Percentiles rank a stretch among this genome's conserved stretches.
phyloP scores from a whole-genome alignment of 495 filamentous ascomycete species.

The Penicillium canescens region DNA sequence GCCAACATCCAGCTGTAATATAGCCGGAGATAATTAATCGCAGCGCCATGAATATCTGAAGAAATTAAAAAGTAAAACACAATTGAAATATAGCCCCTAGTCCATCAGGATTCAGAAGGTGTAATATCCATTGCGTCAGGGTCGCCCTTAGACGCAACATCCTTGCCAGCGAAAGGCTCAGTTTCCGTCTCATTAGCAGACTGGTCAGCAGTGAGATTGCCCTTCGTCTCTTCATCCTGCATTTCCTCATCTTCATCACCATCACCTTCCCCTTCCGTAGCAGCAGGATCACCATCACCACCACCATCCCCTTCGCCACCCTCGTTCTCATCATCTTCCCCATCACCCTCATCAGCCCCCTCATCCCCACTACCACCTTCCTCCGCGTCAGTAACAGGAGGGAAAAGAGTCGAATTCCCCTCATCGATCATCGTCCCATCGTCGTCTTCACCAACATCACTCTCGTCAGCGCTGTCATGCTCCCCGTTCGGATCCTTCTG shows the following conservation, averaged over 20 bases:
- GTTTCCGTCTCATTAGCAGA: slow-evolving; percentile 13
- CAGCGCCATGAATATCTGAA: not conserved
- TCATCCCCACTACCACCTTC: slow-evolving; percentile 30
- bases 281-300: slow-evolving; percentile 17
- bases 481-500: slow-evolving; percentile 30
- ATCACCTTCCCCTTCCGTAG: slow-evolving; percentile 19
- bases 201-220: slow-evolving; percentile 6
- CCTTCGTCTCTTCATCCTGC: slow-evolving; percentile 22
- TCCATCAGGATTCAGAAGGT: not conserved
- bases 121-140: slow-evolving; percentile 22
- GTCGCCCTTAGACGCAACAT: slow-evolving; percentile 7
- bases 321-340: slow-evolving; percentile 15
- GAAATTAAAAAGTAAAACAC: not conserved
- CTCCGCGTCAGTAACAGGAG: slow-evolving; percentile 33
- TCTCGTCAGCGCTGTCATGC: slow-evolving; percentile 78
- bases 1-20: not conserved
- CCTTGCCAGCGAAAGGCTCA: slow-evolving; percentile 16
- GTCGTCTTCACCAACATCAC: slow-evolving; percentile 72
- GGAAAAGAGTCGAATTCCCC: slow-evolving; percentile 35
- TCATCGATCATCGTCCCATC: slow-evolving; percentile 46
- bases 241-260: slow-evolving; percentile 24
- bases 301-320: slow-evolving; percentile 16
- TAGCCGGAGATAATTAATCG: not conserved
- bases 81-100: not conserved
- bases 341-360: slow-evolving; percentile 61